These are phyloP conservation scores for Malus orientalis DNA, from an alignment of 306 rosid species.

Conservation along the genomic window DNA sequence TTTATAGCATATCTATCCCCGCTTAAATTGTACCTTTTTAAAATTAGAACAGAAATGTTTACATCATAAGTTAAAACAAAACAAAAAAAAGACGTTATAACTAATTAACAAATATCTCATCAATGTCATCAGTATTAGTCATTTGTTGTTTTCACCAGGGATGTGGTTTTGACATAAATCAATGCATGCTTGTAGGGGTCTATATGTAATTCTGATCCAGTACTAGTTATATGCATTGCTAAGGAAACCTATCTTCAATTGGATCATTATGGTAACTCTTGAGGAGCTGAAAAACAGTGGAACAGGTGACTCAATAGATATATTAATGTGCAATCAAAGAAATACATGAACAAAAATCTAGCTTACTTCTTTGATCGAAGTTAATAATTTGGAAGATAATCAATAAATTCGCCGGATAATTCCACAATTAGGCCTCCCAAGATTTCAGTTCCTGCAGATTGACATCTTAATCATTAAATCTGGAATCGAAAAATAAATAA, in stretches of 20 bases:
- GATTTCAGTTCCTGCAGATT: constrained; percentile 4
- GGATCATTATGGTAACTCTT: not conserved
- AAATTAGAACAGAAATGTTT: not conserved
- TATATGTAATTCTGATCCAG: not conserved
- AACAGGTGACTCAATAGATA: not conserved
- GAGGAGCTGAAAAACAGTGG: not conserved
- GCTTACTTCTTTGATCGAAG: not conserved
- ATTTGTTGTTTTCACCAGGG: not conserved
- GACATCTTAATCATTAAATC: not conserved
- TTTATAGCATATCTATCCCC: not conserved
- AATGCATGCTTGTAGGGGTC: not conserved
- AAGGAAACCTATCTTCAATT: not conserved
- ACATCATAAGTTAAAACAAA: not conserved
- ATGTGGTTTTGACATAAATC: not conserved
- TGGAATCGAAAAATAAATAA: not conserved
- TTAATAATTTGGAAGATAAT: not conserved
- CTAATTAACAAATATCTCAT: not conserved
- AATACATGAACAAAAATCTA: not conserved
- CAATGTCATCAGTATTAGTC: not conserved
- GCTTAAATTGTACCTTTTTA: not conserved
- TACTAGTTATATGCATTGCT: not conserved
- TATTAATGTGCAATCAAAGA: not conserved
- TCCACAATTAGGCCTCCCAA: not conserved
- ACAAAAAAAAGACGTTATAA: not conserved
- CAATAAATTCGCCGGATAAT: not conserved